Evolutionary conservation across 768 basidiomycete species (phyloP).

Genomic region (Suillus americanus): DNA sequence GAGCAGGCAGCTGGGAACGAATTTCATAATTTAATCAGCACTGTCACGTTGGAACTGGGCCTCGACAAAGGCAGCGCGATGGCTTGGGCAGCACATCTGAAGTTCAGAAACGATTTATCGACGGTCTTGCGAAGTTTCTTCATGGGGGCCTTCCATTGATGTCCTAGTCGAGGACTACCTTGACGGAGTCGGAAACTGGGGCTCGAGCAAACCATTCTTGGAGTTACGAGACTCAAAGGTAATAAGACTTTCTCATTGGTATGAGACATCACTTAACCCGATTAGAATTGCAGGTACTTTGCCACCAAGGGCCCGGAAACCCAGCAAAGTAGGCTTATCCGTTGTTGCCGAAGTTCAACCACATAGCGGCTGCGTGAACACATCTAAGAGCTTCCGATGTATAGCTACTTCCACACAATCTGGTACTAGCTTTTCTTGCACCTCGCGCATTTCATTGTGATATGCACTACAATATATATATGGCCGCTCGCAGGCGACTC

Average conservation of each 20-base stretch:
- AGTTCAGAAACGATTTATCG: conserved; percentile 19
- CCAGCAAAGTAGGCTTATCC: too few species aligned
- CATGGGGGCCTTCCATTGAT: conserved; percentile 27
- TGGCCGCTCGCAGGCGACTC: neutral
- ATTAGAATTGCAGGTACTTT: too few species aligned
- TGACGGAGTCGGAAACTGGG: too few species aligned
- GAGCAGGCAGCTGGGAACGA: conserved; percentile 34
- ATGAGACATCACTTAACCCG: neutral
- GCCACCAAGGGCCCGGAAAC: too few species aligned
- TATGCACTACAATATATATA: too few species aligned
- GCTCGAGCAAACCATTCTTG: too few species aligned
- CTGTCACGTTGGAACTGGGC: conserved; percentile 29
- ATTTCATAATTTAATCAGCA: conserved; percentile 33
- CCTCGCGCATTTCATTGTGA: too few species aligned
- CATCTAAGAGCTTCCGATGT: too few species aligned
- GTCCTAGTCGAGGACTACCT: conserved; percentile 17
- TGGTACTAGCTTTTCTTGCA: too few species aligned
- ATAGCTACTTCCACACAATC: too few species aligned
- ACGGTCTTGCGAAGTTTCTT: conserved; percentile 24
- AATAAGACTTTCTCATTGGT: neutral
- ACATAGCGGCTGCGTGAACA: too few species aligned
- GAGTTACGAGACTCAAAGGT: conserved; percentile 19
- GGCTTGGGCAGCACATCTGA: conserved; percentile 9
- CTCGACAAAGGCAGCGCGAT: conserved; percentile 29
- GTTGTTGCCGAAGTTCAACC: too few species aligned